phyloP scores from a whole-genome alignment of 176 grass and related monocot species.

The Hordeum marinum region DNA sequence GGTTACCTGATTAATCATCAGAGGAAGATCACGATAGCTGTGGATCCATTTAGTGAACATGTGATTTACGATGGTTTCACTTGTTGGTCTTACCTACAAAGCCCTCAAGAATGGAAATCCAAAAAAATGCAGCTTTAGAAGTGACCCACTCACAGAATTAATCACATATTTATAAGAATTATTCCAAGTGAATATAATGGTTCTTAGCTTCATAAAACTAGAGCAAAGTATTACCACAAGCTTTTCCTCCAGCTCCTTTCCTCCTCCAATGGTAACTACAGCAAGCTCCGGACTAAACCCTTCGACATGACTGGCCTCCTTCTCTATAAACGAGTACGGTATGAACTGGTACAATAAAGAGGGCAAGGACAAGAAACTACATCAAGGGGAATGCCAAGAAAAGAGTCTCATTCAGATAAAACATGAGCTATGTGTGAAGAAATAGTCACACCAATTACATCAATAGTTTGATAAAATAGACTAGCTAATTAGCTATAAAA shows the following conservation, averaged over 20 bases:
- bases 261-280: constrained; percentile 91
- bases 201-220: constrained; percentile 10
- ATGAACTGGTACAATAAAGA: constrained; percentile 69
- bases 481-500: not conserved
- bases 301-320: constrained; percentile 96
- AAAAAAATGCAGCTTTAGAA: constrained; percentile 39
- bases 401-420: constrained; percentile 6
- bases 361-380: constrained; percentile 15
- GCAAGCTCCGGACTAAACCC: constrained; percentile 97
- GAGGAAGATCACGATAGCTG: constrained; percentile 94
- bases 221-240: constrained; percentile 70
- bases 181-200: not conserved
- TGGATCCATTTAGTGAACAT: constrained; percentile 99
- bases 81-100: constrained; percentile 98
- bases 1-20: constrained; percentile 96
- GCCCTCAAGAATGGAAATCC: constrained; percentile 64
- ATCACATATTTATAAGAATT: constrained; percentile 5
- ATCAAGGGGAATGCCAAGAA: not conserved
- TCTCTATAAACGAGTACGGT: constrained; percentile 99
- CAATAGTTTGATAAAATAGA: not conserved
- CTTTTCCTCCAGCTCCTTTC: constrained; percentile 96
- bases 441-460: not conserved
- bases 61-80: constrained; percentile 99
- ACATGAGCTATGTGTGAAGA: not conserved
- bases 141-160: constrained; percentile 10